Percentiles rank a stretch among this genome's conserved stretches.
Evolutionary conservation across 2,329 filamentous ascomycete species (phyloP).

Genomic region (Neopestalotiopsis sp.): DNA sequence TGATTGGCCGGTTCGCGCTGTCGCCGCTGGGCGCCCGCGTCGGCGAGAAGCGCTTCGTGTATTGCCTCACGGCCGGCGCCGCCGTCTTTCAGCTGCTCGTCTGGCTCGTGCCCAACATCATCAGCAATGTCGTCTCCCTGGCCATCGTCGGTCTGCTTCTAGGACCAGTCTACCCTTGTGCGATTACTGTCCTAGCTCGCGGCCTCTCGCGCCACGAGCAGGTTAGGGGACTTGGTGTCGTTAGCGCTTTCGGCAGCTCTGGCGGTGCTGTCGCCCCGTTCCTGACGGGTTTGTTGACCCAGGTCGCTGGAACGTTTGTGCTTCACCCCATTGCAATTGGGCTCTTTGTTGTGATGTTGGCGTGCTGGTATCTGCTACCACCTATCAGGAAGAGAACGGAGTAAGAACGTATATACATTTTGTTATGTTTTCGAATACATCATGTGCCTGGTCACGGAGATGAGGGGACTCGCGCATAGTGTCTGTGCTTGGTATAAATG

Average conservation of each 20-base stretch:
- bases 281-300: constrained; percentile 66
- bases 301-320: constrained; percentile 66
- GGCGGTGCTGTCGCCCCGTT: constrained; percentile 73
- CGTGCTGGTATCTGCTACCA: constrained; percentile 68
- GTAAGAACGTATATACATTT: constrained; percentile 36
- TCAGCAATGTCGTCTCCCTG: constrained; percentile 72
- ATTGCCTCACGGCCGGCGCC: constrained; percentile 64
- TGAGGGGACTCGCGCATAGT: no score
- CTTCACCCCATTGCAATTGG: constrained; percentile 71
- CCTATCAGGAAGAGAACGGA: constrained; percentile 63
- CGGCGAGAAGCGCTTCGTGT: constrained; percentile 74
- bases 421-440: no score
- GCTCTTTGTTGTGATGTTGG: constrained; percentile 68
- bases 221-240: constrained; percentile 68
- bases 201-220: constrained; percentile 64
- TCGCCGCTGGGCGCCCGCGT: constrained; percentile 68
- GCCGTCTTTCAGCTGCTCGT: constrained; percentile 75
- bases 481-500: no score
- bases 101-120: constrained; percentile 78
- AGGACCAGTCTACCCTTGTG: constrained; percentile 81
- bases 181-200: constrained; percentile 66
- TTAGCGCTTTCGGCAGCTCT: constrained; percentile 71
- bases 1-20: constrained; percentile 74
- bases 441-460: no score
- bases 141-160: constrained; percentile 75